Evolutionary conservation across 352 stramenopile species (phyloP), one percentile per base, ranked within the genome.

Genomic region (Pilasporangium apinafurcum): DNA sequence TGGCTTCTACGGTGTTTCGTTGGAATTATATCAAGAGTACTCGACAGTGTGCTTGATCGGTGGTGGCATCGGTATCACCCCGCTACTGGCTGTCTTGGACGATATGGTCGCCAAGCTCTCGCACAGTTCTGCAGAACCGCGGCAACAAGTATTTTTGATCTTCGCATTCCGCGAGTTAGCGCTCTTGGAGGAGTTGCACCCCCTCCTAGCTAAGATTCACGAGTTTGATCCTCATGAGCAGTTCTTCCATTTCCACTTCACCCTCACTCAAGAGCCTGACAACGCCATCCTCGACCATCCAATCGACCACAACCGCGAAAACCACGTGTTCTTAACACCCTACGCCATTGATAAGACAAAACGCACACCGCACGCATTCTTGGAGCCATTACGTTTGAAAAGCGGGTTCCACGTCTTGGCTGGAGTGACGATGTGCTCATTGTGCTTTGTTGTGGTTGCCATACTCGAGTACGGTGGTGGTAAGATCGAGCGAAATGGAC

Each of bases 51-150:
- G 34, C 24, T 31, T 67, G 6, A 21, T 64, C 24, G 50, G 31
- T 9, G 53, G 53, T 16, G 53, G 58, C 26, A 60, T 68, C 16
- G 58, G 53, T 8, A 42, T 51, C 12, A 60, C 58, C 10, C 53
- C 58, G 10, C 29, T 64, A 32, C 13, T 68, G 14, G 48, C 50
- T 5, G 44, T 65, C 16, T 41, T 65, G 2, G 56, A 61, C 14
- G 51, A 65, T 32, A 46, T 61, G 1, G 51, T 37, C 3, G 44
- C 51, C 16, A 35, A 24, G 26, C 16, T 52, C 8, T 17, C 45
- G 34, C 25, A 17, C 22, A n/a, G n/a, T n/a, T n/a, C n/a, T n/a
- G 24, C 5, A 1, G n/a, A n/a, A n/a, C n/a, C n/a, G n/a, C n/a
- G n/a, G n/a, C 36, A 28, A n/a, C 16, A 28, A 7, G 36, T 43